Base-by-base conservation (phyloP, 225 moss, liverwort and hornwort species). In the Neckera pumila region DNA sequence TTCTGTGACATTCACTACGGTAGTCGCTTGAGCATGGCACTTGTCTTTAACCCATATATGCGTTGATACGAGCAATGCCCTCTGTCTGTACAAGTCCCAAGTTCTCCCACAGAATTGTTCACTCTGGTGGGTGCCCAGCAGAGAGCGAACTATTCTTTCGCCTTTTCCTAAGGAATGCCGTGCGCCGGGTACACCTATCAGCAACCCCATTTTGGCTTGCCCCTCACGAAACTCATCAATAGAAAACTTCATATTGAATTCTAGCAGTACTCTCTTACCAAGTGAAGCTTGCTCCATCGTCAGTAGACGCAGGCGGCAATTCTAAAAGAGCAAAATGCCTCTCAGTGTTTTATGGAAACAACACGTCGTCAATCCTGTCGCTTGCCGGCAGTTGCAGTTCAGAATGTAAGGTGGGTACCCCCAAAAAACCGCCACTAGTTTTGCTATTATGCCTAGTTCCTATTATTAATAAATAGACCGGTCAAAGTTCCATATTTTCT, bases 81-180 rank as follows among this genome's bases (percentile, higher is more conserved):
- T 49, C 20, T 75, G 51, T 51, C 51, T 51, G 49, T 31, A 49
- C 6, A 49, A 20, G 20, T 49, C 2, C 42, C 25, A 42, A 49
- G 31, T 11, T 47, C 47, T 31, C 20, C 75, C 7, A 3, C 17
- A 1, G 6, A 0, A 0, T 18, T 1, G 3, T 0, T 5, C 6
- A 6, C 51, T 15, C 51, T 16, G 12, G 14, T 9, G 81, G 6
- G 45, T 62, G 33, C 23, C 33, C 89, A 86, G 86, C 91, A 17
- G 88, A 90, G 5, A 86, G 87, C 90, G 54, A 92, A 88, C 81
- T 91, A 89, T 87, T 91, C 92, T 92, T 91, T 91, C 92, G 91
- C 92, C 91, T 92, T 94, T 90, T 90, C 90, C 93, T 90, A 79
- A 92, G 89, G 92, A 87, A 89, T 89, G 83, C 85, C 89, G 88